Percentiles rank a stretch among this genome's conserved stretches.
These are phyloP conservation scores for Hura crepitans DNA, from an alignment of 441 rosid genomes.

Conservation along the genomic window DNA sequence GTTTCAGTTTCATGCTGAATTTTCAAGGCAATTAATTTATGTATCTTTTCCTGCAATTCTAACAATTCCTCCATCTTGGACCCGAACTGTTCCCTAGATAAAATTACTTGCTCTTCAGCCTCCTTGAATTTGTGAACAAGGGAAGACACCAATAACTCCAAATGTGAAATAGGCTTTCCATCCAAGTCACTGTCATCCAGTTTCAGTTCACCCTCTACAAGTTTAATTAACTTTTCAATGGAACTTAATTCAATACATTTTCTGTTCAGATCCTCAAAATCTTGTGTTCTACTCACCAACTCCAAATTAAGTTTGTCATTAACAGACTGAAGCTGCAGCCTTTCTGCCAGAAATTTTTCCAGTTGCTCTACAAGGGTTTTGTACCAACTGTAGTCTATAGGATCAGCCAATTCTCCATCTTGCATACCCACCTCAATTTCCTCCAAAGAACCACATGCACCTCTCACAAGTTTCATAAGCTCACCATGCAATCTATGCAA, in stretches of 20 bases:
- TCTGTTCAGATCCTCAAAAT: slow-evolving; percentile 53
- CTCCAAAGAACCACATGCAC: slow-evolving; percentile 39
- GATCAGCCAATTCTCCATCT: slow-evolving; percentile 39
- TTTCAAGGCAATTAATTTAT: slow-evolving; percentile 41
- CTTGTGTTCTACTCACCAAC: slow-evolving; percentile 46
- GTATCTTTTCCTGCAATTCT: slow-evolving; percentile 50
- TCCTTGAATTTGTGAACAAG: slow-evolving; percentile 46
- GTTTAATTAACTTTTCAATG: slow-evolving; percentile 54
- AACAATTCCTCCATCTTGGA: slow-evolving; percentile 48
- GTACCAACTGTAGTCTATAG: slow-evolving; percentile 42
- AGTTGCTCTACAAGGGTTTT: slow-evolving; percentile 48
- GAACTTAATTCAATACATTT: slow-evolving; percentile 46
- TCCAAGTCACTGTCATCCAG: slow-evolving; percentile 44
- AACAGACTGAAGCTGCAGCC: slow-evolving; percentile 52
- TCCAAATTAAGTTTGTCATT: slow-evolving; percentile 56
- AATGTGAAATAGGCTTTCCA: slow-evolving; percentile 37
- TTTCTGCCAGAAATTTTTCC: slow-evolving; percentile 53
- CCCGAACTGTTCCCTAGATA: slow-evolving; percentile 43
- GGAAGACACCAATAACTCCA: slow-evolving; percentile 63
- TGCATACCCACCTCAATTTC: slow-evolving; percentile 29
- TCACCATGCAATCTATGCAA: slow-evolving; percentile 44
- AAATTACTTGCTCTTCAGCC: slow-evolving; percentile 35
- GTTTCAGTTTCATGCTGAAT: slow-evolving; percentile 67
- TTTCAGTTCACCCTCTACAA: slow-evolving; percentile 55
- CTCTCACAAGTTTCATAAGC: slow-evolving; percentile 49